Evolutionary conservation across 805 yeast species (phyloP).

Genomic region (Komagataella ulmi): DNA sequence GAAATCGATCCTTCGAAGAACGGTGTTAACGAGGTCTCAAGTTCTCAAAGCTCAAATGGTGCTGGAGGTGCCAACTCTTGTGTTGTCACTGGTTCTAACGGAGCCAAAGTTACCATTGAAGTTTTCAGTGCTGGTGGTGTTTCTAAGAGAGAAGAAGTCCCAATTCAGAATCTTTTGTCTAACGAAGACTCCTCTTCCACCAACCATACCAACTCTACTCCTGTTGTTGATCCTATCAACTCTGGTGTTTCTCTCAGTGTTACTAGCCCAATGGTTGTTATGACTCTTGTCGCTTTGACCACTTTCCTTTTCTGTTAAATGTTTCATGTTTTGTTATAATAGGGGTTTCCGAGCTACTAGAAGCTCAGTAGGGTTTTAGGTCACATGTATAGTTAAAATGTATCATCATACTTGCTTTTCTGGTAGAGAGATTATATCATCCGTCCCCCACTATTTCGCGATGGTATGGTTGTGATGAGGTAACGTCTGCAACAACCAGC

Average conservation of each 20-base stretch:
- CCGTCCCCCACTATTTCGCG: not conserved
- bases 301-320: not conserved
- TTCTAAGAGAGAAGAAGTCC: not conserved
- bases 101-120: slow-evolving; percentile 57
- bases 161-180: not conserved
- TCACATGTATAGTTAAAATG: not conserved
- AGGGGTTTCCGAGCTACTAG: not conserved
- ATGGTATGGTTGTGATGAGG: not conserved
- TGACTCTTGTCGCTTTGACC: not conserved
- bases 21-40: slow-evolving; percentile 41
- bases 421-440: no score
- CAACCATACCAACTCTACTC: not conserved
- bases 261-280: not conserved
- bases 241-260: not conserved
- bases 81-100: slow-evolving; percentile 62
- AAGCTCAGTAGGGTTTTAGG: not conserved
- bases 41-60: slow-evolving; percentile 30
- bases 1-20: slow-evolving; percentile 60
- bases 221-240: not conserved
- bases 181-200: not conserved
- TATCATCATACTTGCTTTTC: not conserved
- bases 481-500: no score
- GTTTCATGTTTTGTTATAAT: not conserved
- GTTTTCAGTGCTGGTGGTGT: slow-evolving; percentile 30
- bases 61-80: slow-evolving; percentile 59